Percentiles rank a stretch among this genome's conserved stretches.
These are phyloP conservation scores for Pestalotiopsis fici DNA, from an alignment of 2,329 filamentous ascomycete species.

Conservation along the genomic window DNA sequence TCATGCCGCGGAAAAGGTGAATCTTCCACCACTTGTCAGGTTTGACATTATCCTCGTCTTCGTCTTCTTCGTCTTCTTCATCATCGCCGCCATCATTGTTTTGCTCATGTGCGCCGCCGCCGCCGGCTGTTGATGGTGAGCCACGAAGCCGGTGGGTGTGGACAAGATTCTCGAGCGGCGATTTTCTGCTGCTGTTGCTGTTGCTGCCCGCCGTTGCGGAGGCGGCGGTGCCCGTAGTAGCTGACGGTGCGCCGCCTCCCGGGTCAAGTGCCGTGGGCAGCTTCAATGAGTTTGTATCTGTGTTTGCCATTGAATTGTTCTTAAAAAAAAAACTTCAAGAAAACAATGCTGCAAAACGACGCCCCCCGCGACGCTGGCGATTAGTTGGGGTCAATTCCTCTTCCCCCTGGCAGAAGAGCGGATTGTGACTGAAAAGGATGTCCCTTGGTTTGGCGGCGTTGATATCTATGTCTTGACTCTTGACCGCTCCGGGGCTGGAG, in stretches of 20 bases:
- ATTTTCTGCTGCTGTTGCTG: not conserved
- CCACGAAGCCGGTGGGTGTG: not conserved
- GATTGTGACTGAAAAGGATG: too few relatives aligned
- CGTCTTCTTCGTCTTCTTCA: not conserved
- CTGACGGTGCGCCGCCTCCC: not conserved
- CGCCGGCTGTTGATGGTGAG: not conserved
- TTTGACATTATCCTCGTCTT: not conserved
- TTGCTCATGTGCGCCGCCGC: not conserved
- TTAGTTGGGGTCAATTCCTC: too few relatives aligned
- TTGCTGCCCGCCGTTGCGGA: not conserved
- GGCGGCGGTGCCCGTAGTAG: not conserved
- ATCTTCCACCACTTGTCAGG: constrained; percentile 69
- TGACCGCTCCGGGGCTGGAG: too few relatives aligned
- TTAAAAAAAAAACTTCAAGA: too few relatives aligned
- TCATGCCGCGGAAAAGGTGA: constrained; percentile 75
- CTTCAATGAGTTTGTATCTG: not conserved
- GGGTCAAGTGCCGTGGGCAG: not conserved
- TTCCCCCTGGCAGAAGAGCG: too few relatives aligned
- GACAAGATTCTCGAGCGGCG: not conserved
- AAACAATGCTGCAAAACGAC: too few relatives aligned
- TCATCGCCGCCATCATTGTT: not conserved
- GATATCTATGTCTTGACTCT: too few relatives aligned
- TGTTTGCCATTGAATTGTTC: not conserved
- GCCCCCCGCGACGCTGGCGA: too few relatives aligned
- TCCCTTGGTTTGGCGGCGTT: too few relatives aligned